Evolutionary conservation across 129 eudicot genomes (phyloP).

Genomic region (Flaveria sonorensis): DNA sequence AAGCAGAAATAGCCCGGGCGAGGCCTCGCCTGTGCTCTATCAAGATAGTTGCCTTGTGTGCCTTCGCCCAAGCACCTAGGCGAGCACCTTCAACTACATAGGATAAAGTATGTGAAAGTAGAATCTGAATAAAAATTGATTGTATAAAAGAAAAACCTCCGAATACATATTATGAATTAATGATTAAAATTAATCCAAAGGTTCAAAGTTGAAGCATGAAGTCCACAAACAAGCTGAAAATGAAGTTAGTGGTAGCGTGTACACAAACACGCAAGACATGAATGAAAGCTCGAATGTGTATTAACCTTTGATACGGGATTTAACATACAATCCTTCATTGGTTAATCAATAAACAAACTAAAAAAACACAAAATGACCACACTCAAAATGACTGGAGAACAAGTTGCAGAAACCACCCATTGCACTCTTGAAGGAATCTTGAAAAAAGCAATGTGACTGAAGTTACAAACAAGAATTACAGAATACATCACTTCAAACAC

Average conservation of each 20-base stretch:
- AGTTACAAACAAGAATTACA: slow-evolving; percentile 11
- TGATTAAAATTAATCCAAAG: neutral
- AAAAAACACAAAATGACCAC: neutral
- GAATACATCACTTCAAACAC: neutral
- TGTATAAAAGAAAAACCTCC: neutral
- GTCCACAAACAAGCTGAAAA: neutral
- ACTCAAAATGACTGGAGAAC: neutral
- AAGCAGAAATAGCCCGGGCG: no score
- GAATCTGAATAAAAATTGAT: neutral
- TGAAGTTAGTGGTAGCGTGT: neutral
- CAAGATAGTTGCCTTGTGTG: no score
- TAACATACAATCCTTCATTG: neutral
- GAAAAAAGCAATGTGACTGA: neutral
- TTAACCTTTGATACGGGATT: neutral
- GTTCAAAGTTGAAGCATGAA: neutral
- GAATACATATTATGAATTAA: neutral
- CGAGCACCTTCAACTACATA: no score
- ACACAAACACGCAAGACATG: neutral
- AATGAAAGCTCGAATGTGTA: neutral
- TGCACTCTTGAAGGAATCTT: slow-evolving; percentile 8
- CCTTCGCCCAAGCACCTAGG: no score
- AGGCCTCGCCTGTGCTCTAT: no score
- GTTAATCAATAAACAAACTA: neutral
- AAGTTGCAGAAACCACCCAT: slow-evolving; percentile 18
- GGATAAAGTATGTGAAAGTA: neutral